A percentile compares a stretch with the other conserved stretches of the same genome.
Evolutionary conservation across 306 rosid genomes (phyloP).

Genomic region (Cercis canadensis): DNA sequence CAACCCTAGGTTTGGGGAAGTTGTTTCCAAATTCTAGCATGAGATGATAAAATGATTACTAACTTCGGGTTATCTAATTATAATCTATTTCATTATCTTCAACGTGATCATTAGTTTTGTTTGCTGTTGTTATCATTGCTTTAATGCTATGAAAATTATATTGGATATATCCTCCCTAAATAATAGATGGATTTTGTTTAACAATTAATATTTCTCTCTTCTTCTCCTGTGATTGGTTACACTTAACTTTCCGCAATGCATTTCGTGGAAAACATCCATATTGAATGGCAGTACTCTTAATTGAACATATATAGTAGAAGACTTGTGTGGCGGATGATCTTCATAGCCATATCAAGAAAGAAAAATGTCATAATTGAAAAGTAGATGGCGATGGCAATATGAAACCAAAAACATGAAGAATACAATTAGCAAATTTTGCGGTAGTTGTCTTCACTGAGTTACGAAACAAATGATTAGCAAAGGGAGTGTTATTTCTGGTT

Average conservation of each 20-base stretch:
- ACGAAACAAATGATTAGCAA: neutral
- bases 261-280: too few relatives aligned
- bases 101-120: neutral
- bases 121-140: slow-evolving; percentile 7
- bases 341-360: too few relatives aligned
- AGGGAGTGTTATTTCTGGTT: too few relatives aligned
- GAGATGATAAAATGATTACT: neutral
- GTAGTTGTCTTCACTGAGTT: neutral
- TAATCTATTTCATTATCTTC: neutral
- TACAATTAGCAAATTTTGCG: neutral
- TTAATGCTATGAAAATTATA: slow-evolving; percentile 12
- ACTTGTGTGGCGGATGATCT: too few relatives aligned
- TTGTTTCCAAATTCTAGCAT: neutral
- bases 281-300: too few relatives aligned
- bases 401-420: neutral
- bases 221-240: too few relatives aligned
- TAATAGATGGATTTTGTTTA: too few relatives aligned
- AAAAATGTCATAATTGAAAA: too few relatives aligned
- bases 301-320: too few relatives aligned
- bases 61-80: neutral
- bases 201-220: too few relatives aligned
- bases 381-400: too few relatives aligned
- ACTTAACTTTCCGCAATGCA: too few relatives aligned
- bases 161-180: neutral
- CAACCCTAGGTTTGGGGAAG: neutral